phyloP scores from a whole-genome alignment of 2,329 filamentous ascomycete genomes.

The Venturia aucupariae region DNA sequence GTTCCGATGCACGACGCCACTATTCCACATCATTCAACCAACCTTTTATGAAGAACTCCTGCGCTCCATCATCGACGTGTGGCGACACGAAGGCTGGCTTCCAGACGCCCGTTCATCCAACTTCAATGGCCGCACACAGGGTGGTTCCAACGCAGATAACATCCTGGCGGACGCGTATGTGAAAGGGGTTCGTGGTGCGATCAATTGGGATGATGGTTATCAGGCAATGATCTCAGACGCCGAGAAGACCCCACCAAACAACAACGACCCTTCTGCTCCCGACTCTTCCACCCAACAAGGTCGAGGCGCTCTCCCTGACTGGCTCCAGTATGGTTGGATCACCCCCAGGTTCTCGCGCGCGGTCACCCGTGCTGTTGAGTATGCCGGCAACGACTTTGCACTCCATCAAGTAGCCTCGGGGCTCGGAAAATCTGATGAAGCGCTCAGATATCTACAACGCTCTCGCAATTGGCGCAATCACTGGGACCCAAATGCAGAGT shows the following conservation, averaged over 20 bases:
- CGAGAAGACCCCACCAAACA: conserved; percentile 52
- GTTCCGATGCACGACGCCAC: conserved; percentile 55
- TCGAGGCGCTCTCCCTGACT: conserved; percentile 59
- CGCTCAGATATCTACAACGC: conserved; percentile 50
- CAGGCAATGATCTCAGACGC: conserved; percentile 46
- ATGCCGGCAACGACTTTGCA: conserved; percentile 59
- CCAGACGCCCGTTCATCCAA: conserved; percentile 59
- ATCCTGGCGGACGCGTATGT: conserved; percentile 64
- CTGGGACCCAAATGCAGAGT: conserved; percentile 52
- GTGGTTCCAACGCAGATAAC: conserved; percentile 62
- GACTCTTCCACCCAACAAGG: conserved; percentile 59
- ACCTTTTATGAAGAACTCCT: conserved; percentile 55
- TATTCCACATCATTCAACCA: conserved; percentile 58
- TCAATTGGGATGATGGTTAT: conserved; percentile 49
- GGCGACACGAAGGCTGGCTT: conserved; percentile 54
- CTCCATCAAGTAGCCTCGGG: conserved; percentile 56
- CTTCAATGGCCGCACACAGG: conserved; percentile 60
- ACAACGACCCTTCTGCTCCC: conserved; percentile 46
- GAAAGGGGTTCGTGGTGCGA: conserved; percentile 53
- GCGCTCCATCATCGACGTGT: conserved; percentile 59
- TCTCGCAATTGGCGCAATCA: conserved; percentile 64
- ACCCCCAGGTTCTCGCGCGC: conserved; percentile 53
- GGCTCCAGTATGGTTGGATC: conserved; percentile 56
- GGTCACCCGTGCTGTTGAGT: conserved; percentile 57
- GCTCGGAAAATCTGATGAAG: conserved; percentile 42